These are phyloP conservation scores for Actinidia arguta DNA, from an alignment of 179 eudicot genomes.

Conservation along the genomic window DNA sequence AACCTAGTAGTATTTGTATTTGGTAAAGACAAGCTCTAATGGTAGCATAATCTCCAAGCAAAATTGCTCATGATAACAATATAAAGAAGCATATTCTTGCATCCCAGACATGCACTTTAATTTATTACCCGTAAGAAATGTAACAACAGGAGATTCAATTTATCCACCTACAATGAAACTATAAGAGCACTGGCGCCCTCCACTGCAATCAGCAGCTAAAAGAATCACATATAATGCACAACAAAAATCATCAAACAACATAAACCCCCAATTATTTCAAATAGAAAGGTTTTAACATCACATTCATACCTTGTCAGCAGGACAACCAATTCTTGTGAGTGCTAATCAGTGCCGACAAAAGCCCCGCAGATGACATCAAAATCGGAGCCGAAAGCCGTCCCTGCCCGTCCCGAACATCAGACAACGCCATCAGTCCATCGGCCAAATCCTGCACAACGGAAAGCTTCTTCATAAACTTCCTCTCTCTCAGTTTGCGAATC, in stretches of 20 bases:
- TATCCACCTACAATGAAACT: conserved; percentile 7
- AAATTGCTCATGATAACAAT: background rate
- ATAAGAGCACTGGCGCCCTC: background rate
- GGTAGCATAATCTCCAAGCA: conserved; percentile 5
- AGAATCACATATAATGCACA: background rate
- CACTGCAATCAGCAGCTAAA: background rate
- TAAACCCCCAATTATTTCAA: background rate
- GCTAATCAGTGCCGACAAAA: conserved; percentile 86
- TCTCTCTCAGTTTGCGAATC: conserved; percentile 55
- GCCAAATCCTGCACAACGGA: conserved; percentile 90
- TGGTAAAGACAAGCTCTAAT: background rate
- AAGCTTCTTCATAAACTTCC: conserved; percentile 69
- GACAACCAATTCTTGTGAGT: conserved; percentile 89
- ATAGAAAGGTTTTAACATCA: background rate
- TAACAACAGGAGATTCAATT: background rate
- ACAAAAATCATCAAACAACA: background rate
- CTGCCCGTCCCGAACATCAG: conserved; percentile 73
- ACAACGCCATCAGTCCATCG: conserved; percentile 89
- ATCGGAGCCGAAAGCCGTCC: conserved; percentile 66
- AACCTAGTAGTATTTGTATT: too few species aligned
- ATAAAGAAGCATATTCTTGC: background rate
- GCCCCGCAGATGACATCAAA: conserved; percentile 76
- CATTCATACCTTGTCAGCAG: conserved; percentile 43
- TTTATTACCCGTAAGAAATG: conserved; percentile 14
- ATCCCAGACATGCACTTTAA: background rate